phyloP scores from a whole-genome alignment of 73 alveolate species.

The Paramecium sexaurelia region DNA sequence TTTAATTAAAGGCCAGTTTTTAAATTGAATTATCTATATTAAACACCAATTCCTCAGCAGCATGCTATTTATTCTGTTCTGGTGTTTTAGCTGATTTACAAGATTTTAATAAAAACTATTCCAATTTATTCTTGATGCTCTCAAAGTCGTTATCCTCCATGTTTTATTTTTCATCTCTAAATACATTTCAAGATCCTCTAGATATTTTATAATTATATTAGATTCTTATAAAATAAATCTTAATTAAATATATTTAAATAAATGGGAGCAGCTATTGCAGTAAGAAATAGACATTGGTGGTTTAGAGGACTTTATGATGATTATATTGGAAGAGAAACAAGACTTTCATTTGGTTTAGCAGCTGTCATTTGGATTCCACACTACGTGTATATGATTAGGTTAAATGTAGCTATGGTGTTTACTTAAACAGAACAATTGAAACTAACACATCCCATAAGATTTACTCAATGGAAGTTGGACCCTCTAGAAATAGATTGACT shows the following conservation, averaged over 20 bases:
- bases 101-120: too few relatives aligned
- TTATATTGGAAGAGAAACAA: conserved; percentile 68
- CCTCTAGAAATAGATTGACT: conserved; percentile 68
- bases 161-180: too few relatives aligned
- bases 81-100: too few relatives aligned
- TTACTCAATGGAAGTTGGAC: conserved; percentile 63
- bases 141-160: not conserved
- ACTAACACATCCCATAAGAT: conserved; percentile 52
- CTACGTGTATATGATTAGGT: conserved; percentile 22
- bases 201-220: not conserved
- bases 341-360: conserved; percentile 64
- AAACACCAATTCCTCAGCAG: too few relatives aligned
- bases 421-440: conserved; percentile 62
- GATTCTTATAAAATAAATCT: not conserved
- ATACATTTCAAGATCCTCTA: not conserved
- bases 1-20: too few relatives aligned
- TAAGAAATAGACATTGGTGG: conserved; percentile 71
- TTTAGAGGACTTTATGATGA: conserved; percentile 68
- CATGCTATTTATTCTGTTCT: too few relatives aligned
- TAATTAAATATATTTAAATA: not conserved
- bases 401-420: conserved; percentile 52
- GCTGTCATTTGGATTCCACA: conserved; percentile 65
- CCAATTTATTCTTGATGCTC: not conserved
- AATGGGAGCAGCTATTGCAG: conserved; percentile 51
- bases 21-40: too few relatives aligned